These are phyloP conservation scores for Fraxinus albicans DNA, from an alignment of 305 asterid genomes.

Conservation along the genomic window DNA sequence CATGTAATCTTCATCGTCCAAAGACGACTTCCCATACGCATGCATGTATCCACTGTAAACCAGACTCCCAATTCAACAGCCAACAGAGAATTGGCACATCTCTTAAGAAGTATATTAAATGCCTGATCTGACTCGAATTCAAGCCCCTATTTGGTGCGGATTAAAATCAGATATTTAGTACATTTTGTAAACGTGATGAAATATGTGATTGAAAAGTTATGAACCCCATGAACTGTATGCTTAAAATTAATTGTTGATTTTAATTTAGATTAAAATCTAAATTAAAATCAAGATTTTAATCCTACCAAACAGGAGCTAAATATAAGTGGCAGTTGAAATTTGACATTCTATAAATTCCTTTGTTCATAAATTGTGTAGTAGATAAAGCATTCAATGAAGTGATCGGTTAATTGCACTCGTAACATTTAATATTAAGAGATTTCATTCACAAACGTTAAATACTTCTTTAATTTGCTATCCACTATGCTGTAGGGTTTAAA, in stretches of 20 bases:
- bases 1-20: conserved; percentile 1
- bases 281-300: too few species aligned
- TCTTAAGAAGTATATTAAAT: background rate
- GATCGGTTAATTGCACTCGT: background rate
- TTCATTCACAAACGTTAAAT: background rate
- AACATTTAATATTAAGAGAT: background rate
- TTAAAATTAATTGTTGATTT: too few species aligned
- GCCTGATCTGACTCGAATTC: background rate
- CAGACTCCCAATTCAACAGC: background rate
- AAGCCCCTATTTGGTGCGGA: too few species aligned
- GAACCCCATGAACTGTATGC: too few species aligned
- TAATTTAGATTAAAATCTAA: too few species aligned
- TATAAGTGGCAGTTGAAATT: background rate
- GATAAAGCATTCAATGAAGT: background rate
- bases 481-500: background rate
- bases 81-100: background rate
- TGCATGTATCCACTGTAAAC: background rate
- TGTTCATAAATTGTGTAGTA: background rate
- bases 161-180: too few species aligned
- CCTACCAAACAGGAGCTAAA: too few species aligned
- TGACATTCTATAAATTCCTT: background rate
- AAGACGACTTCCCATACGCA: background rate
- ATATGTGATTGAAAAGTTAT: too few species aligned
- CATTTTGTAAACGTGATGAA: too few species aligned
- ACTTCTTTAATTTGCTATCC: background rate